A percentile compares a stretch with the other conserved stretches of the same genome.
Conservation (phyloP, 805 yeast genomes). For the Starmerella khaoyaiensis region DNA sequence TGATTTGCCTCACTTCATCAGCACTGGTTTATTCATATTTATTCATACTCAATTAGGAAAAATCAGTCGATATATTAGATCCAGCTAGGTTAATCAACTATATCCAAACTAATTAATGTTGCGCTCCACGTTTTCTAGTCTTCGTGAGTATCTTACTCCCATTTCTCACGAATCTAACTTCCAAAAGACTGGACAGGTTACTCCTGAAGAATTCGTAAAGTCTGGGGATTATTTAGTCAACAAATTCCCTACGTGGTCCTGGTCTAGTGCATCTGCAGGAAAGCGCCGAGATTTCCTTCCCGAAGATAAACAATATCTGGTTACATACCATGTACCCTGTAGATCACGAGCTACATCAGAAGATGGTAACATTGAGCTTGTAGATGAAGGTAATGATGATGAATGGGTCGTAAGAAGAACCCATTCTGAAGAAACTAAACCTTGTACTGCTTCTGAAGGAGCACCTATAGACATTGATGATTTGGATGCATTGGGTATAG, state of each 20-base stretch:
- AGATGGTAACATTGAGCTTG: constrained; percentile 23
- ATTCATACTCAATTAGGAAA: too few relatives aligned
- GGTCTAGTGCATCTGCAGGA: constrained; percentile 50
- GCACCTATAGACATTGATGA: constrained; percentile 24
- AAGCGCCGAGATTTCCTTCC: constrained; percentile 64
- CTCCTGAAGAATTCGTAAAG: constrained; percentile 86
- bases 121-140: constrained; percentile 19
- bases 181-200: constrained; percentile 73
- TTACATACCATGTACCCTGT: constrained; percentile 83
- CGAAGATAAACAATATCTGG: constrained; percentile 68
- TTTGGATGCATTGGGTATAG: constrained; percentile 25
- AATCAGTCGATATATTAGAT: too few relatives aligned
- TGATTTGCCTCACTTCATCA: too few relatives aligned
- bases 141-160: constrained; percentile 90
- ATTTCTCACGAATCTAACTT: constrained; percentile 78
- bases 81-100: too few relatives aligned
- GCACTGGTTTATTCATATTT: too few relatives aligned
- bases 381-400: constrained; percentile 32
- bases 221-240: constrained; percentile 90
- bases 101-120: constrained; percentile 11
- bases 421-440: background rate
- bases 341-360: constrained; percentile 46
- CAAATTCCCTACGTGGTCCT: constrained; percentile 94
- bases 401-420: constrained; percentile 27
- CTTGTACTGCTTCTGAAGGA: constrained; percentile 20